These are phyloP conservation scores for Penicillium ochrochloron DNA, from an alignment of 495 filamentous ascomycete species.

Conservation along the genomic window DNA sequence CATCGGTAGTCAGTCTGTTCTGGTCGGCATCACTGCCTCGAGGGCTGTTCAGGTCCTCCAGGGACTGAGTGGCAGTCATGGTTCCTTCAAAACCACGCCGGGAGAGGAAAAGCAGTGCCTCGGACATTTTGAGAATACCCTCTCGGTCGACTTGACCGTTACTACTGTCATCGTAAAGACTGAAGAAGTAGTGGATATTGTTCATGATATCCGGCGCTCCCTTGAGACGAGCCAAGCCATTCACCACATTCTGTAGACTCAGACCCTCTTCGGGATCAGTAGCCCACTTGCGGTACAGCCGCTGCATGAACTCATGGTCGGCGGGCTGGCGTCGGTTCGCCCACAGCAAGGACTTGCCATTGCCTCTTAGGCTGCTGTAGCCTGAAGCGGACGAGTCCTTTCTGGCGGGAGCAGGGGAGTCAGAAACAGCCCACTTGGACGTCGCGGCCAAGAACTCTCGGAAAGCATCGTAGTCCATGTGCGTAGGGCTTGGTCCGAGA, in stretches of 20 bases:
- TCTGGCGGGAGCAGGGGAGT: constrained; percentile 65
- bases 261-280: constrained; percentile 72
- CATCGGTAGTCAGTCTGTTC: constrained; percentile 60
- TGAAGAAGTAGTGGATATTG: constrained; percentile 95
- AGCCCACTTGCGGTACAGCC: constrained; percentile 89
- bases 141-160: constrained; percentile 96
- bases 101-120: constrained; percentile 90
- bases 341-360: constrained; percentile 58
- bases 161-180: constrained; percentile 91
- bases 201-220: constrained; percentile 95
- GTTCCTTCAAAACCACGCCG: constrained; percentile 80
- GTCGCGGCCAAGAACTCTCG: constrained; percentile 89
- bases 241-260: constrained; percentile 87
- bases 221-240: constrained; percentile 86
- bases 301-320: constrained; percentile 92
- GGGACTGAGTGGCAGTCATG: constrained; percentile 54
- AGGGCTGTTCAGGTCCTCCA: constrained; percentile 40
- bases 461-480: constrained; percentile 97
- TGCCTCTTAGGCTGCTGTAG: constrained; percentile 52
- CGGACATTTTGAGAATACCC: constrained; percentile 92
- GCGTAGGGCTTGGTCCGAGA: constrained; percentile 80
- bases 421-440: constrained; percentile 87
- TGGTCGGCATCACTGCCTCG: constrained; percentile 33
- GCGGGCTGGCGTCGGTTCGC: constrained; percentile 84
- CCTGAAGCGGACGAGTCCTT: constrained; percentile 61